These are phyloP conservation scores for Epithele typhae DNA, from an alignment of 768 basidiomycete species.

Conservation along the genomic window DNA sequence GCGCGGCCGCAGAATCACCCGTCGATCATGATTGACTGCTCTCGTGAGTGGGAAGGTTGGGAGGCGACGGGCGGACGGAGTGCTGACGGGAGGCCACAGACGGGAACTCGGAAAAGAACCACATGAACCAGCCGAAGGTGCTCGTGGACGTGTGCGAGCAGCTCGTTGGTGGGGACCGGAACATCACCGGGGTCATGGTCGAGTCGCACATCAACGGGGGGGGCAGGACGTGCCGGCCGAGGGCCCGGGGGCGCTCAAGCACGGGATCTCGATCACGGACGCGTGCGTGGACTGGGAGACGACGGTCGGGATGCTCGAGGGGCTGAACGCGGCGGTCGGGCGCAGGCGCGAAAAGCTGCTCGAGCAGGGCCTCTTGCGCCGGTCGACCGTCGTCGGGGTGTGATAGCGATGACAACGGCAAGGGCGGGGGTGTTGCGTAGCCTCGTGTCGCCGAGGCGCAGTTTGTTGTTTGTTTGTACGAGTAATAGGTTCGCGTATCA, in stretches of 20 bases:
- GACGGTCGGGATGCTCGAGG: constrained; percentile 71
- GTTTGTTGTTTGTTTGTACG: background rate
- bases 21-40: constrained; percentile 87
- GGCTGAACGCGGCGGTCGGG: constrained; percentile 53
- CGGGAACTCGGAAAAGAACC: constrained; percentile 95
- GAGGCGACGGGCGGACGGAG: background rate
- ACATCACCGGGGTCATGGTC: constrained; percentile 95
- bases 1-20: constrained; percentile 48
- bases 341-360: constrained; percentile 41
- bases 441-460: background rate
- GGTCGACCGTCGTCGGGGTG: too few species aligned
- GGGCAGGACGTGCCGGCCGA: constrained; percentile 76
- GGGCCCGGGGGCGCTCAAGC: constrained; percentile 65
- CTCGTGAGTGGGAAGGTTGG: constrained; percentile 44
- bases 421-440: too few species aligned
- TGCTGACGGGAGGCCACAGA: constrained; percentile 39
- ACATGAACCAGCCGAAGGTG: constrained; percentile 87
- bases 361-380: constrained; percentile 33
- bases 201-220: constrained; percentile 93
- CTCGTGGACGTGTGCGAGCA: constrained; percentile 69
- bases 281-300: constrained; percentile 86
- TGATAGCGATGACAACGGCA: too few species aligned
- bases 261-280: constrained; percentile 87
- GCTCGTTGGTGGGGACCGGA: constrained; percentile 59
- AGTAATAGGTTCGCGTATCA: background rate